These are phyloP conservation scores for Phytophthora citrophthora DNA, from an alignment of 352 stramenopile species.

Conservation along the genomic window DNA sequence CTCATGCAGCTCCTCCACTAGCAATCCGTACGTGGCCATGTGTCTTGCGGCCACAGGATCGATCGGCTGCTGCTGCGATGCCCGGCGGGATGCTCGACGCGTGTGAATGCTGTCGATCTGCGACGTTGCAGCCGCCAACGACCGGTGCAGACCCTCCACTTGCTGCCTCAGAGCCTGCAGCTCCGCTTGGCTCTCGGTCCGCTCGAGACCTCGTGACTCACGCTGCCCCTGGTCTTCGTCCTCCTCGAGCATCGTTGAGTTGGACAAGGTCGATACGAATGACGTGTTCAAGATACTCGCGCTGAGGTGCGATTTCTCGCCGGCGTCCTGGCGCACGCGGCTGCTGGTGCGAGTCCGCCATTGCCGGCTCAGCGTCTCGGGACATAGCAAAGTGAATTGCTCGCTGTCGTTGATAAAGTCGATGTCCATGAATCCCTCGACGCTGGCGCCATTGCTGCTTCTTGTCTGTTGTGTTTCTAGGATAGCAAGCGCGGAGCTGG, in stretches of 20 bases:
- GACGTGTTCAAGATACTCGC: conserved; percentile 50
- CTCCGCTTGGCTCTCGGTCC: conserved; percentile 41
- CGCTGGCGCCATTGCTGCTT: conserved; percentile 7
- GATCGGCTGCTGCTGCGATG: neutral
- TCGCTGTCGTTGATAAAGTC: conserved; percentile 64
- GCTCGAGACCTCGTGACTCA: conserved; percentile 28
- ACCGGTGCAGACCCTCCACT: conserved; percentile 55
- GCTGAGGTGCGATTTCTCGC: conserved; percentile 45
- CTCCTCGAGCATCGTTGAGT: conserved; percentile 37
- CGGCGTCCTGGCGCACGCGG: conserved; percentile 45
- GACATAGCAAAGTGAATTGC: conserved; percentile 63
- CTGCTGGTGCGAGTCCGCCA: conserved; percentile 31
- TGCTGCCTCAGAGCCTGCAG: conserved; percentile 51
- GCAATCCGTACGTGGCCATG: conserved; percentile 46
- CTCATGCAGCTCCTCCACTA: conserved; percentile 75
- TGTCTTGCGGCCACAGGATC: conserved; percentile 48
- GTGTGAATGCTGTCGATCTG: conserved; percentile 54
- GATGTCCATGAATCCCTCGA: conserved; percentile 37
- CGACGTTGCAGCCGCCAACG: conserved; percentile 55
- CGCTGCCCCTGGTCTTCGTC: conserved; percentile 26
- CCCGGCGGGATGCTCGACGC: conserved; percentile 20
- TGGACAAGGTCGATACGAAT: conserved; percentile 43
- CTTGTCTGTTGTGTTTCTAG: conserved; percentile 4
- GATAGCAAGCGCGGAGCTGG: neutral
- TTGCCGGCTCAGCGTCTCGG: conserved; percentile 42